These are phyloP conservation scores for Teratosphaeria nubilosa DNA, from an alignment of 2,329 filamentous ascomycete genomes.

Conservation along the genomic window DNA sequence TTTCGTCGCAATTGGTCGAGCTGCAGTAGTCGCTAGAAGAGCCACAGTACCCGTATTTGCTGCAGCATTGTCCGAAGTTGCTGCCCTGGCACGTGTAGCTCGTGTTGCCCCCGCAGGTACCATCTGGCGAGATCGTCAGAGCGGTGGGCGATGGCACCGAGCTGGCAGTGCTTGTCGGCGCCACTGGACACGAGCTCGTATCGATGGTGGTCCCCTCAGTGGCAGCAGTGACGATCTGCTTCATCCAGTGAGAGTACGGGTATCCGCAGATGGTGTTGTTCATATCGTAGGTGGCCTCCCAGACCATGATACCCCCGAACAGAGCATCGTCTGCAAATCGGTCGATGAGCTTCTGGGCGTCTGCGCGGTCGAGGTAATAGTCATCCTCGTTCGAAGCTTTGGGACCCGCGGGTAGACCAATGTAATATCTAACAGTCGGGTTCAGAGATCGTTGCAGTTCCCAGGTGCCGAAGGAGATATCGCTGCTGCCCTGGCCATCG, in stretches of 20 bases:
- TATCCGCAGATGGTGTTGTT: conserved; percentile 36
- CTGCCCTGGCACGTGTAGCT: conserved; percentile 3
- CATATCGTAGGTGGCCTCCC: conserved; percentile 44
- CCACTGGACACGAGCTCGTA: conserved; percentile 1
- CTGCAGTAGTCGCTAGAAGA: neutral
- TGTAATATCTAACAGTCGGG: conserved; percentile 40
- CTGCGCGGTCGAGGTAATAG: conserved; percentile 38
- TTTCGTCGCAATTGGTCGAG: conserved; percentile 1
- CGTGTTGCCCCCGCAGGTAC: conserved; percentile 1
- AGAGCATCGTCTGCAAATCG: conserved; percentile 29
- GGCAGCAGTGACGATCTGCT: conserved; percentile 30
- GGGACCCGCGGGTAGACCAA: conserved; percentile 36
- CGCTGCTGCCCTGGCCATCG: conserved; percentile 19
- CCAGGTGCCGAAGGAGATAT: conserved; percentile 11
- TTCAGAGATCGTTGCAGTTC: conserved; percentile 22
- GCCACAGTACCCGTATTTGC: conserved; percentile 1
- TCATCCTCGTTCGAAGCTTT: conserved; percentile 20
- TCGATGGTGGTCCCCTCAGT: conserved; percentile 10
- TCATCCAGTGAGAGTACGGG: conserved; percentile 39
- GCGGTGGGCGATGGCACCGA: neutral
- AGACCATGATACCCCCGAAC: conserved; percentile 53
- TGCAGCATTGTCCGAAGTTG: conserved; percentile 2
- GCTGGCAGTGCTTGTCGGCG: conserved; percentile 1
- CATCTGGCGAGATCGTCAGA: conserved; percentile 1
- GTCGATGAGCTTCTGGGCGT: conserved; percentile 38